These are phyloP conservation scores for Dioszegia aurantiaca DNA, from an alignment of 768 basidiomycete genomes.

Conservation along the genomic window DNA sequence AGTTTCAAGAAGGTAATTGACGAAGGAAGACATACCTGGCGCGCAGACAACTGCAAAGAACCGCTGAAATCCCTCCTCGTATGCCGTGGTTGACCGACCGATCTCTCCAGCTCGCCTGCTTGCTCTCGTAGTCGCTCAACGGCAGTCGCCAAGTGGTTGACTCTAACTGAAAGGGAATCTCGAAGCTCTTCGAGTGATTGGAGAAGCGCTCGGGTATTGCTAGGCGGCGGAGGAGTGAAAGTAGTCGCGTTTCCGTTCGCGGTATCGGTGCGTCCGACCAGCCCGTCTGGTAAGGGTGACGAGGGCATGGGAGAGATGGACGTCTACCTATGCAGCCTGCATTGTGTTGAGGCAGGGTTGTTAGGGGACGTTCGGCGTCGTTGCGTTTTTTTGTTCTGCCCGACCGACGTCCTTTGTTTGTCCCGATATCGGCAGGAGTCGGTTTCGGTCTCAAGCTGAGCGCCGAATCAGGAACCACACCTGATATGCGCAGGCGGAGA, in stretches of 20 bases:
- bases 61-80: slow-evolving; percentile 1
- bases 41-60: background rate
- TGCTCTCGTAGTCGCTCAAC: slow-evolving; percentile 32
- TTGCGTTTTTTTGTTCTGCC: too few relatives aligned
- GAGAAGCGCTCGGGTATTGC: slow-evolving; percentile 15
- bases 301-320: background rate
- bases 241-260: too few relatives aligned
- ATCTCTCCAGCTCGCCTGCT: slow-evolving; percentile 25
- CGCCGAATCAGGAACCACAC: too few relatives aligned
- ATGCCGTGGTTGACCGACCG: background rate
- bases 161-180: slow-evolving; percentile 20
- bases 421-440: too few relatives aligned
- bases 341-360: background rate
- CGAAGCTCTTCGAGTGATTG: slow-evolving; percentile 29
- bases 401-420: too few relatives aligned
- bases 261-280: background rate
- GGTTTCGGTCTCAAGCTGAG: too few relatives aligned
- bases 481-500: too few relatives aligned
- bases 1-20: too few relatives aligned
- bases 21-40: background rate
- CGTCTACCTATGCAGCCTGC: background rate
- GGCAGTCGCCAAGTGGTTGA: slow-evolving; percentile 23
- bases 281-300: background rate
- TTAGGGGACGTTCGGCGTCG: too few relatives aligned
- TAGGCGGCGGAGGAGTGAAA: too few relatives aligned